A percentile compares a stretch with the other conserved stretches of the same genome.
Evolutionary conservation across 1,139 yeast genomes (phyloP).

Genomic region (Candida buenavistaensis): DNA sequence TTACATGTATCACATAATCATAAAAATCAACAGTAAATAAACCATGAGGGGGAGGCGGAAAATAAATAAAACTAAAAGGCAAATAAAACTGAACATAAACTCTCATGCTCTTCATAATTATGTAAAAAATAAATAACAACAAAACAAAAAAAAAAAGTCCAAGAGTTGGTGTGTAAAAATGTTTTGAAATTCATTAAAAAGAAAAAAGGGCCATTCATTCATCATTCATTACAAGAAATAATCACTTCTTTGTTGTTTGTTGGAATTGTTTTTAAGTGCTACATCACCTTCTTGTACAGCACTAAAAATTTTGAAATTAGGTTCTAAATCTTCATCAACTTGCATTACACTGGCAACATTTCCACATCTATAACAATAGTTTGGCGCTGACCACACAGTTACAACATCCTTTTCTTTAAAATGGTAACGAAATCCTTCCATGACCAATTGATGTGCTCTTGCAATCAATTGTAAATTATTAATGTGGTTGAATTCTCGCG

Average conservation of each 20-base stretch:
- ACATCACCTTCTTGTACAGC: conserved; percentile 91
- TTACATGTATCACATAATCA: neutral
- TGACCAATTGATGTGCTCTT: conserved; percentile 95
- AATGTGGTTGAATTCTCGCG: conserved; percentile 90
- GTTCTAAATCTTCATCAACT: conserved; percentile 81
- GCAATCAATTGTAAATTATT: conserved; percentile 87
- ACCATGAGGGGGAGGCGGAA: too few species aligned
- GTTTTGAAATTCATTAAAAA: too few species aligned
- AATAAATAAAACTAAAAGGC: conserved; percentile 1
- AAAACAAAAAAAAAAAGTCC: too few species aligned
- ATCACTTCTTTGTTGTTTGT: conserved; percentile 77
- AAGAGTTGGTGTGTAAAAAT: too few species aligned
- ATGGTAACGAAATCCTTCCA: conserved; percentile 97
- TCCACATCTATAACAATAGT: conserved; percentile 96
- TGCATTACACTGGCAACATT: conserved; percentile 98
- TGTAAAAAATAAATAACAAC: too few species aligned
- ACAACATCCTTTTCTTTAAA: conserved; percentile 94
- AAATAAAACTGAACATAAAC: too few species aligned
- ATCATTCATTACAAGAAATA: conserved; percentile 58
- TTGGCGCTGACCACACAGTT: conserved; percentile 98
- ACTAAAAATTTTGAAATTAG: conserved; percentile 89
- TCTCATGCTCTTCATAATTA: too few species aligned
- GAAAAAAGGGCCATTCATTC: conserved; percentile 1
- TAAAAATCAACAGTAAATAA: neutral
- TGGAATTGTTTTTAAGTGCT: conserved; percentile 67